Conservation (phyloP, 75 land plant species). For the Selaginella tamariscina region DNA sequence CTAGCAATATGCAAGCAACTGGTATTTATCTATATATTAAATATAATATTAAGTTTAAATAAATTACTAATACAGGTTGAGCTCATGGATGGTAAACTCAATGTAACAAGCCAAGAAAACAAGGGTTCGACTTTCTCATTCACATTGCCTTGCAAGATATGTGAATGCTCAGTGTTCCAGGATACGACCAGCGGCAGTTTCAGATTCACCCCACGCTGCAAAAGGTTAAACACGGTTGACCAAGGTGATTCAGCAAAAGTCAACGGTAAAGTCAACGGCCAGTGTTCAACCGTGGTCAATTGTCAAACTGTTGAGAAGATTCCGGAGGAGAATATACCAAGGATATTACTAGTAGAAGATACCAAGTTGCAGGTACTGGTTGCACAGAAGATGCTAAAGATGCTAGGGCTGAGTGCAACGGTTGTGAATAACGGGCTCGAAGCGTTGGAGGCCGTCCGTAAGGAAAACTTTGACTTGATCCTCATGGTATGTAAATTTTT, state of each 20-base stretch:
- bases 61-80: slow-evolving; percentile 42
- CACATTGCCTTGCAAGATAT: slow-evolving; percentile 28
- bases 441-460: slow-evolving; percentile 55
- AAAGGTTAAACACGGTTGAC: neutral
- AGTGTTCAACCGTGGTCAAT: neutral
- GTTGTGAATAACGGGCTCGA: slow-evolving; percentile 70
- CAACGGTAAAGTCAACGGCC: neutral
- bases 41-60: neutral
- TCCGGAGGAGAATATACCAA: neutral
- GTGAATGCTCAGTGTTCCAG: neutral
- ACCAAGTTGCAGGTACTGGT: slow-evolving; percentile 77
- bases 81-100: slow-evolving; percentile 69
- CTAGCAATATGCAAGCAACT: slow-evolving; percentile 87
- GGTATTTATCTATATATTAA: slow-evolving; percentile 34
- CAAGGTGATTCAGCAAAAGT: neutral
- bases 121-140: slow-evolving; percentile 71
- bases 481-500: slow-evolving; percentile 47
- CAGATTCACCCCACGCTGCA: neutral
- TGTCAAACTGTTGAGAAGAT: neutral
- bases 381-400: slow-evolving; percentile 66
- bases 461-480: slow-evolving; percentile 42
- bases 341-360: slow-evolving; percentile 79
- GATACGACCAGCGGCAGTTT: neutral
- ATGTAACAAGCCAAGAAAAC: slow-evolving; percentile 52
- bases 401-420: slow-evolving; percentile 53